These are phyloP conservation scores for Daldinia concentrica DNA, from an alignment of 495 filamentous ascomycete genomes.

Conservation along the genomic window DNA sequence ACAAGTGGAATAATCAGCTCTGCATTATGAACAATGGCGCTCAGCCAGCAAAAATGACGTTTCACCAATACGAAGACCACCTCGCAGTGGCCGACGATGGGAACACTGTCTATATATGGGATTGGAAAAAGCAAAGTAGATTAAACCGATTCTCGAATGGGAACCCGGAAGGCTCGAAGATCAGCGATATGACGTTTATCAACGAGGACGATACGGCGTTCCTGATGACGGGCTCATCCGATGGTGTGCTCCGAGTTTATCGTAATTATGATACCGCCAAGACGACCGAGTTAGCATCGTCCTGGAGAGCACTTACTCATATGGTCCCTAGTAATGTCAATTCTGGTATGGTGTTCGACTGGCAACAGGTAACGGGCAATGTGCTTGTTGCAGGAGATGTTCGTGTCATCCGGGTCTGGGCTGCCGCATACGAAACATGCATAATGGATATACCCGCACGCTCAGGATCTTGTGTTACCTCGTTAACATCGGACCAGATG, in stretches of 20 bases:
- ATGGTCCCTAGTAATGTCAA: constrained; percentile 91
- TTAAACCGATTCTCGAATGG: constrained; percentile 91
- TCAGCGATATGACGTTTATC: constrained; percentile 94
- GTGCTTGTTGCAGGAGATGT: constrained; percentile 95
- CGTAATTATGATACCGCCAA: constrained; percentile 81
- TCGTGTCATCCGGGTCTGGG: constrained; percentile 94
- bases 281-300: constrained; percentile 84
- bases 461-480: constrained; percentile 94
- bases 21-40: constrained; percentile 85
- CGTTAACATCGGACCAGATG: constrained; percentile 95
- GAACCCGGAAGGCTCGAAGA: constrained; percentile 88
- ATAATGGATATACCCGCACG: constrained; percentile 94
- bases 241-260: constrained; percentile 94
- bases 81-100: constrained; percentile 92
- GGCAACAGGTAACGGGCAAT: constrained; percentile 96
- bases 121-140: constrained; percentile 79
- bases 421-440: constrained; percentile 91
- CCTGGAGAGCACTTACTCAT: constrained; percentile 91
- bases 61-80: constrained; percentile 98
- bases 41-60: constrained; percentile 90
- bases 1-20: constrained; percentile 80
- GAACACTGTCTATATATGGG: constrained; percentile 91
- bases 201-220: constrained; percentile 98
- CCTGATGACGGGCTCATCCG: constrained; percentile 92
- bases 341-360: constrained; percentile 94